Evolutionary conservation across 2,329 filamentous ascomycete species (phyloP).

Genomic region (Talaromyces verruculosus): DNA sequence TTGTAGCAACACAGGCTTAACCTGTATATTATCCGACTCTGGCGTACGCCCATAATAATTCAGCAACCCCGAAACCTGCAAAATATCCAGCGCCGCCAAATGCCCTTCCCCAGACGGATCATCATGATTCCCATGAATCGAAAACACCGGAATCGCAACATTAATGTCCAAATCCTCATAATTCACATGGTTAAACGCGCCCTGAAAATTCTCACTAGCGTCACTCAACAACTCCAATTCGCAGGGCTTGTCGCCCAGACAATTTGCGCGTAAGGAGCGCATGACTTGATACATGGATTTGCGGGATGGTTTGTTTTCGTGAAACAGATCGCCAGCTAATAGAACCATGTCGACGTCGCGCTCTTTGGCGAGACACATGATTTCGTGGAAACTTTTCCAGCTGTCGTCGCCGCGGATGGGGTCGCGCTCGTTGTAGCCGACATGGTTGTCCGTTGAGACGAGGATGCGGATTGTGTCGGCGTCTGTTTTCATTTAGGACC

Average conservation of each 20-base stretch:
- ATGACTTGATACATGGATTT: conserved; percentile 98
- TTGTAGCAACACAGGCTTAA: conserved; percentile 88
- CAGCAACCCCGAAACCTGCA: conserved; percentile 85
- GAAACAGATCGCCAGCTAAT: conserved; percentile 90
- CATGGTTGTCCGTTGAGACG: conserved; percentile 94
- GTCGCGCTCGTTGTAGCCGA: conserved; percentile 92
- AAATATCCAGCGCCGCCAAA: conserved; percentile 82
- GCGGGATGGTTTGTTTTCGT: conserved; percentile 95
- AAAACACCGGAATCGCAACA: conserved; percentile 93
- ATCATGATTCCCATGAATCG: conserved; percentile 97
- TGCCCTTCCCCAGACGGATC: conserved; percentile 96
- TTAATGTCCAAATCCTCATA: conserved; percentile 98
- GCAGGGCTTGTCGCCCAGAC: conserved; percentile 91
- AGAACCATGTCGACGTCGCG: conserved; percentile 96
- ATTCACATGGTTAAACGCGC: conserved; percentile 90
- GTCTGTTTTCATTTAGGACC: conserved; percentile 35
- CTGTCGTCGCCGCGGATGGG: conserved; percentile 94
- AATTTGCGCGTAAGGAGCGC: conserved; percentile 89
- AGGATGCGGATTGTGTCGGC: conserved; percentile 92
- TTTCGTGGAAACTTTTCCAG: conserved; percentile 93
- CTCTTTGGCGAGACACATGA: conserved; percentile 82
- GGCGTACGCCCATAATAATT: conserved; percentile 95
- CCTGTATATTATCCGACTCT: conserved; percentile 87
- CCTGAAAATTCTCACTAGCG: conserved; percentile 84
- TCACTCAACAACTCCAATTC: conserved; percentile 94